Conservation (phyloP, 495 filamentous ascomycete species). For the Cercophora scortea region DNA sequence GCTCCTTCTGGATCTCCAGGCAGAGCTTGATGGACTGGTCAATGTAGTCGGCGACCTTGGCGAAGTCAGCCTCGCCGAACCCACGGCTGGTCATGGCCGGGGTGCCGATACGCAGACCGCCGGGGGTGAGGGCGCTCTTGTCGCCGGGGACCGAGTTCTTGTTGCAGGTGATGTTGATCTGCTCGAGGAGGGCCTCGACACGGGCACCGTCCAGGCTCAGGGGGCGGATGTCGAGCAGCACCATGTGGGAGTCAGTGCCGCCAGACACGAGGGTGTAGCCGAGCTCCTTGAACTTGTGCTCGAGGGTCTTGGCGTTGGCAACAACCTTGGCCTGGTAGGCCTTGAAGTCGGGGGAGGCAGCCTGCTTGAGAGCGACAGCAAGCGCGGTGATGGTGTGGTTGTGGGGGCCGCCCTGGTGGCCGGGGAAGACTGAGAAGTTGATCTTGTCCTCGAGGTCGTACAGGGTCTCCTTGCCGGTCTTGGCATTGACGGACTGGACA, state of each 20-base stretch:
- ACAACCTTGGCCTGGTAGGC: slow-evolving; percentile 91
- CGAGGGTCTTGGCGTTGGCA: slow-evolving; percentile 85
- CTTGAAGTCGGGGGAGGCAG: slow-evolving; percentile 87
- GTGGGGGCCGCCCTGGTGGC: slow-evolving; percentile 98
- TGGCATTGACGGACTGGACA: slow-evolving; percentile 77
- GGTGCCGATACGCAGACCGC: slow-evolving; percentile 90
- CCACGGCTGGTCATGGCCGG: slow-evolving; percentile 96
- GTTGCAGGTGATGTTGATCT: slow-evolving; percentile 98
- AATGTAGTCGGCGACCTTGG: slow-evolving; percentile 82
- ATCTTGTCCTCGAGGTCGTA: slow-evolving; percentile 95
- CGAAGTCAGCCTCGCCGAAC: slow-evolving; percentile 89
- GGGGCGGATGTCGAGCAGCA: slow-evolving; percentile 82
- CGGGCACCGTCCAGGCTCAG: slow-evolving; percentile 83
- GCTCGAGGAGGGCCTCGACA: slow-evolving; percentile 93
- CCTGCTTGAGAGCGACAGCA: slow-evolving; percentile 94
- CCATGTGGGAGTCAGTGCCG: slow-evolving; percentile 98
- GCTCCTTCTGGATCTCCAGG: slow-evolving; percentile 70
- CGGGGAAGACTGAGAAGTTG: slow-evolving; percentile 99
- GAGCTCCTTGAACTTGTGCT: slow-evolving; percentile 68
- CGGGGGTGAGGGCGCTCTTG: slow-evolving; percentile 92
- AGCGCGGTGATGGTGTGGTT: slow-evolving; percentile 99
- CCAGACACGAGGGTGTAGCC: slow-evolving; percentile 91
- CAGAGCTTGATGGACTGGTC: slow-evolving; percentile 73
- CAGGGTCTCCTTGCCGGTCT: slow-evolving; percentile 79
- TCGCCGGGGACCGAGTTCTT: slow-evolving; percentile 98